Evolutionary conservation across 306 rosid species (phyloP), one percentile per base, ranked within the genome.

Genomic region (Citrullus mucosospermus): DNA sequence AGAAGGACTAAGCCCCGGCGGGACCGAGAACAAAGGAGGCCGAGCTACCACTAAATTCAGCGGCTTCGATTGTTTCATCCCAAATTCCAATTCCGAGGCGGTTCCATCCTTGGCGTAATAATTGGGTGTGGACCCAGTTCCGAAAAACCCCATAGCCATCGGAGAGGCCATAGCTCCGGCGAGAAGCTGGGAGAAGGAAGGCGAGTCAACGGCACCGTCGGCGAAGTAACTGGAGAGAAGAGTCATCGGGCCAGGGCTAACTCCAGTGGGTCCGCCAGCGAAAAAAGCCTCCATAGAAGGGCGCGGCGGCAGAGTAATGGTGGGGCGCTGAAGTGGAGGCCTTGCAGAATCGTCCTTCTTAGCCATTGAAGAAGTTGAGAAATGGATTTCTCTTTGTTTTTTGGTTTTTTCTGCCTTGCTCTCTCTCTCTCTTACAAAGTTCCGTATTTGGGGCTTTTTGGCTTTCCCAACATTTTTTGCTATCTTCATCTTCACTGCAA

Each of bases 121-220:
- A 85, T 72, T 80, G 28, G 83, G 85, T 11, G 78, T 73, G 6
- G 84, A 78, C 63, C 59, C 84, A 10, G 82, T 83, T 7, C 78
- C 51, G 13, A 56, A 61, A 56, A 82, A 71, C 17, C 63, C 51
- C 12, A 86, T 53, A n/a, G 93, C 97, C 41, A 92, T 76, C 4
- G 99, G 99, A 28, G 99, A 95, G 9, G 92, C 93, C 92, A 95
- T 95, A 61, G 99, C 97, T 43, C 99, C 99, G 55, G 99, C 99
- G 6, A 96, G 99, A 17, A 96, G 90, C 78, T 96, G 99, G 22
- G 99, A 92, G 83, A 96, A 96, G 46, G 98, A 93, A 44, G 63
- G 81, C 0, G 89, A 83, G 86, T 89, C 93, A 11, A 80, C 82
- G 69, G 50, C 43, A 22, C 41, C 80, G 50, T 90, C 89, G 34